Percentiles rank a stretch among this genome's conserved stretches.
Conservation (phyloP, 306 rosid species). For the Malus domestica region DNA sequence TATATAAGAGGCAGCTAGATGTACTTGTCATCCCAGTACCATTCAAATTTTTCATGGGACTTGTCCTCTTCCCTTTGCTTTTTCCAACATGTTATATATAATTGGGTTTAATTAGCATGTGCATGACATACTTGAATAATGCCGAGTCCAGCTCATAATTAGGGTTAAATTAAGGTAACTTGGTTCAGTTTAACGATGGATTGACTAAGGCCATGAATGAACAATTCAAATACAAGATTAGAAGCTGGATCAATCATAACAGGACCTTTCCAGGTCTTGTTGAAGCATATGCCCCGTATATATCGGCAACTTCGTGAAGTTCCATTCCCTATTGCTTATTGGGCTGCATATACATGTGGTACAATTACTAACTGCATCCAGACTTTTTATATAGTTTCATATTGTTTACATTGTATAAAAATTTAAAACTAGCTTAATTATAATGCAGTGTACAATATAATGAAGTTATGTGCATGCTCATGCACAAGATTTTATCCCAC, state of each 20-base stretch:
- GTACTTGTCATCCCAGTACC: background rate
- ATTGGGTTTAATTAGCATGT: background rate
- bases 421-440: background rate
- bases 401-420: too few species aligned
- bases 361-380: too few species aligned
- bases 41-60: background rate
- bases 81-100: background rate
- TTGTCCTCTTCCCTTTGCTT: background rate
- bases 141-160: background rate
- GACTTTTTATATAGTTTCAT: too few species aligned
- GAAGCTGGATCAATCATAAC: background rate
- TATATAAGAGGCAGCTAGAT: background rate
- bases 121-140: background rate
- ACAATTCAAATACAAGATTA: background rate
- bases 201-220: too few species aligned
- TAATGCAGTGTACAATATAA: background rate
- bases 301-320: too few species aligned
- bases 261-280: too few species aligned
- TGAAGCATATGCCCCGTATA: too few species aligned
- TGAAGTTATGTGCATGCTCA: background rate
- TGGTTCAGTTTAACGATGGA: background rate
- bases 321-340: too few species aligned
- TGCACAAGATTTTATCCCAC: constrained; percentile 1
- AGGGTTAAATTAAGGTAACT: background rate
- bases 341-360: too few species aligned